Evolutionary conservation across 352 stramenopile genomes (phyloP), one percentile per base, ranked within the genome.

Genomic region (Globisporangium okanoganense): DNA sequence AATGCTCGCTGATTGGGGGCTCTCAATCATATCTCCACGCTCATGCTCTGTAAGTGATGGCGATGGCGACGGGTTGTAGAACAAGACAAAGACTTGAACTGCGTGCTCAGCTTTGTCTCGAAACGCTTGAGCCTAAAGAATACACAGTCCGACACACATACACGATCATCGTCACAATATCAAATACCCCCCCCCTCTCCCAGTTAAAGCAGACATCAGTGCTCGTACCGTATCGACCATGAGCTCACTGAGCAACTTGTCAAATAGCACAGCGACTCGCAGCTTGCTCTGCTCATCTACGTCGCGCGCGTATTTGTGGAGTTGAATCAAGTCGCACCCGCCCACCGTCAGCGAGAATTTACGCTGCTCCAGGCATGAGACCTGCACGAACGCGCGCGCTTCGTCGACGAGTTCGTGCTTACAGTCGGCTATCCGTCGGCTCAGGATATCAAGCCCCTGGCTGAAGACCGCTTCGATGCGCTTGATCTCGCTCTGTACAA

Each of bases 251-350:
- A 67, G n/a, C n/a, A 61, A 16, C 1, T 40, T 45, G 9, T 59
- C 53, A 55, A 56, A 27, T n/a, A 67, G 49, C 25, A 67, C 54
- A 1, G 20, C 22, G 4, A 59, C 59, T 16, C 56, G 54, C 7
- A 67, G 52, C 2, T 1, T 38, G 36, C 61, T 70, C 16, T 67
- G 64, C 2, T 56, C 27, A 13, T 70, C 40, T n/a, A 58, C 22
- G 16, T 70, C 50, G 3, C 31, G 52, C 8, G 57, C 44, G 6
- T 50, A 38, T 18, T 64, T 66, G 25, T 20, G 45, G 14, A 63
- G 27, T 18, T 64, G 33, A 25, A 14, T 24, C 52, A 67, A 27
- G 16, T 64, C 36, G 24, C 16, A 9, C 18, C 58, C 59, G 5
- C 22, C 38, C 14, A 51, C 38, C 6, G 59, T 25, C 20, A 14